Conservation (phyloP, 345 rosid genomes). For the Diplotaxis tenuifolia region DNA sequence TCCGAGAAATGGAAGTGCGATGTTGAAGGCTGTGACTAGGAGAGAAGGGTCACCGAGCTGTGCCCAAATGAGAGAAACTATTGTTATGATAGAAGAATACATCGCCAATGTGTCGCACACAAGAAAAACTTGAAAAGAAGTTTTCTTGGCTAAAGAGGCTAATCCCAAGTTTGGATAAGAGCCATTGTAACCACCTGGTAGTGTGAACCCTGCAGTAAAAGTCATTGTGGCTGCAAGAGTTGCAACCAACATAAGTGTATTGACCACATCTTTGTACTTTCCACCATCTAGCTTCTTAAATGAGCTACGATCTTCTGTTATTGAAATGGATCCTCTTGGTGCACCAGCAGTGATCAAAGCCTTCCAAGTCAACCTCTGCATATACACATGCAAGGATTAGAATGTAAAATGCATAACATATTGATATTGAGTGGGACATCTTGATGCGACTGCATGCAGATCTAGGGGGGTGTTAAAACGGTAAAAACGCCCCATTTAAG, state of each 20-base stretch:
- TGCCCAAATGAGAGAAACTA: neutral
- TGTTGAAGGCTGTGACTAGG: neutral
- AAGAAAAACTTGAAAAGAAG: neutral
- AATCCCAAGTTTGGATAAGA: constrained; percentile 5
- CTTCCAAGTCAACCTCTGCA: constrained; percentile 24
- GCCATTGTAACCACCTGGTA: constrained; percentile 1
- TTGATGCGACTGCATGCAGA: no score
- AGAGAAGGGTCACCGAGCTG: neutral
- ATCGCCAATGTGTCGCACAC: neutral
- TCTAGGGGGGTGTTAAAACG: no score
- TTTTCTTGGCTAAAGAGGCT: neutral
- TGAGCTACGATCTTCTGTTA: neutral
- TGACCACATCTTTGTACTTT: neutral
- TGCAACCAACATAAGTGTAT: neutral
- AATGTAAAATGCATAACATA: no score
- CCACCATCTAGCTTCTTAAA: neutral
- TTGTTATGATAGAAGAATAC: neutral
- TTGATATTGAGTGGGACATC: no score
- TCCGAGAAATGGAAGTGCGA: neutral
- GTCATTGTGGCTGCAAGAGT: constrained; percentile 16
- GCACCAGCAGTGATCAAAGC: neutral
- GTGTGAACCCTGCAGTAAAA: neutral
- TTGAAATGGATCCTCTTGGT: neutral
- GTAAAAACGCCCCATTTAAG: no score
- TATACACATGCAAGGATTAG: no score